A percentile compares a stretch with the other conserved stretches of the same genome.
Evolutionary conservation across 2,329 filamentous ascomycete species (phyloP).

Genomic region (Xylaria sp.): DNA sequence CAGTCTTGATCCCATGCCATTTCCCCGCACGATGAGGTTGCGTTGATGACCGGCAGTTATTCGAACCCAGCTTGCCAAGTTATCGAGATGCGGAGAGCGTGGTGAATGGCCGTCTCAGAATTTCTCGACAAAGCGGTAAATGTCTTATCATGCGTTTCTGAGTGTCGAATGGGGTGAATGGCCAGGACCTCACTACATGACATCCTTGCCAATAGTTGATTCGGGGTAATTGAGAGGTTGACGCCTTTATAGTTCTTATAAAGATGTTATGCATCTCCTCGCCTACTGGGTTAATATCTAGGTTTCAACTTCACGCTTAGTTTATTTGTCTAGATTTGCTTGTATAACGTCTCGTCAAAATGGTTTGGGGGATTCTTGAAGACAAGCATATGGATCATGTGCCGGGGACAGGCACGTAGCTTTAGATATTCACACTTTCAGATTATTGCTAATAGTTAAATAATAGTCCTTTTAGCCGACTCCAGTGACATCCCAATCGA

Average conservation of each 20-base stretch:
- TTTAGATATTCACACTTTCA: not conserved
- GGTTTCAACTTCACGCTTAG: not conserved
- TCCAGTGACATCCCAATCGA: slow-evolving; percentile 58
- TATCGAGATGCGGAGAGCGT: slow-evolving; percentile 19
- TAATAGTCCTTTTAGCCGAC: slow-evolving; percentile 57
- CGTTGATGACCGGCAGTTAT: slow-evolving; percentile 32
- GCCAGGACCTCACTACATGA: slow-evolving; percentile 7
- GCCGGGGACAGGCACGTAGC: slow-evolving; percentile 57
- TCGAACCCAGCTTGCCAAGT: slow-evolving; percentile 19
- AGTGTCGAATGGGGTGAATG: slow-evolving; percentile 1
- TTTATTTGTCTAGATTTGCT: not conserved
- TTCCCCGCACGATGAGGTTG: slow-evolving; percentile 35
- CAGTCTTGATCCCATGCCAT: slow-evolving; percentile 10
- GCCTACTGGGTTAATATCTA: not conserved
- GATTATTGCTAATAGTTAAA: slow-evolving; percentile 34
- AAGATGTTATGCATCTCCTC: slow-evolving; percentile 13
- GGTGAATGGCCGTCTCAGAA: slow-evolving; percentile 5
- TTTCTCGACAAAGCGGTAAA: slow-evolving; percentile 11
- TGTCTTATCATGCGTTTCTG: slow-evolving; percentile 6
- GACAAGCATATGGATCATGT: slow-evolving; percentile 57
- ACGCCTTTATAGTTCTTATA: slow-evolving; percentile 11
- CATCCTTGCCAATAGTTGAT: slow-evolving; percentile 26
- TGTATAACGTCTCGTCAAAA: slow-evolving; percentile 40
- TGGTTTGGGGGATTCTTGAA: slow-evolving; percentile 61
- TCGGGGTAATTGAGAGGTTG: slow-evolving; percentile 8